phyloP scores from a whole-genome alignment of 2,329 filamentous ascomycete species.

The Alternaria triticimaculans region DNA sequence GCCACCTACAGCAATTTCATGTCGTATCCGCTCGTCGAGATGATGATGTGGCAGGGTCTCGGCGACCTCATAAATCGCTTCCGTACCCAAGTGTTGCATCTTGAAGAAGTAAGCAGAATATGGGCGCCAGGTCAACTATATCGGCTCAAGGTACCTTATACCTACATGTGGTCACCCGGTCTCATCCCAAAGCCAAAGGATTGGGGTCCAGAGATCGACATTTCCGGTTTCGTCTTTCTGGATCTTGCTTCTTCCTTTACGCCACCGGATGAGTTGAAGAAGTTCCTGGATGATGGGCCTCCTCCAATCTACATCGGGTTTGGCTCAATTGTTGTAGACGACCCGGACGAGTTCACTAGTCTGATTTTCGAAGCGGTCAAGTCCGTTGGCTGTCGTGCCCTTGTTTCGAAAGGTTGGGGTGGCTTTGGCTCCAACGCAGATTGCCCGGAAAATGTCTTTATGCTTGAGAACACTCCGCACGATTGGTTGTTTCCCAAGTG shows the following conservation, averaged over 20 bases:
- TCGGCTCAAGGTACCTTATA: slow-evolving; percentile 75
- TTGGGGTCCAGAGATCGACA: slow-evolving; percentile 73
- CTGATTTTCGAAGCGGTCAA: slow-evolving; percentile 75
- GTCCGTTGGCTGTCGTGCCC: slow-evolving; percentile 69
- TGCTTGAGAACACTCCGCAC: slow-evolving; percentile 77
- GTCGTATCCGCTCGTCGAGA: slow-evolving; percentile 79
- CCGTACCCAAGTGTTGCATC: slow-evolving; percentile 69
- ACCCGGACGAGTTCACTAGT: slow-evolving; percentile 70
- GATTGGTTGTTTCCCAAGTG: slow-evolving; percentile 78
- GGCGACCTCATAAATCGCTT: slow-evolving; percentile 81
- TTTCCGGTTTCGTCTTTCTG: slow-evolving; percentile 80
- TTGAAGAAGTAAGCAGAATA: slow-evolving; percentile 76
- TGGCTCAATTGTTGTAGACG: slow-evolving; percentile 76
- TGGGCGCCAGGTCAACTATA: slow-evolving; percentile 79
- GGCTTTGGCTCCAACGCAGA: slow-evolving; percentile 65
- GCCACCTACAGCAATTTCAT: slow-evolving; percentile 79
- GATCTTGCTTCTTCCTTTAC: slow-evolving; percentile 69
- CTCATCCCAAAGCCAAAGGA: slow-evolving; percentile 72
- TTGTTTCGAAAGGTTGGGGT: slow-evolving; percentile 80
- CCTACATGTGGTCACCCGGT: slow-evolving; percentile 70
- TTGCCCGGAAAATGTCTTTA: slow-evolving; percentile 66
- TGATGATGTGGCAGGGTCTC: slow-evolving; percentile 71
- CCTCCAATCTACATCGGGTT: slow-evolving; percentile 77
- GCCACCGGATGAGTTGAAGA: slow-evolving; percentile 62
- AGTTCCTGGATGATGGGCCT: slow-evolving; percentile 51